Conservation (phyloP, 768 basidiomycete genomes). For the Leccinum obscurum region DNA sequence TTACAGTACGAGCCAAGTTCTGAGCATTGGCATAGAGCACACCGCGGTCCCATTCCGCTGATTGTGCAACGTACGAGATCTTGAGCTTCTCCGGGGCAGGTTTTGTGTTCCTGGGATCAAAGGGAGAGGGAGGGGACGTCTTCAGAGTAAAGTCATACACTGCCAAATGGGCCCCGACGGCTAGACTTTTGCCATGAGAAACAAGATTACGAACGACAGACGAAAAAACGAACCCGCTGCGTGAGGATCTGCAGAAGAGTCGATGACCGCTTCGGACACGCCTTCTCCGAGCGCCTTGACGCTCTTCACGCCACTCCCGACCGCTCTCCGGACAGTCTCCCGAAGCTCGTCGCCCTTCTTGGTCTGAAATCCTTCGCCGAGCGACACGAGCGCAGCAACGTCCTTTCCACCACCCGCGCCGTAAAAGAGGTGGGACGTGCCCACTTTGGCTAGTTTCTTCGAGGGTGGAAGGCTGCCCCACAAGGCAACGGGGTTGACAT, state of each 20-base stretch:
- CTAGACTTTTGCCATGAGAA: slow-evolving; percentile 35
- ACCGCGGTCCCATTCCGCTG: slow-evolving; percentile 70
- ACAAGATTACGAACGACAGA: not conserved
- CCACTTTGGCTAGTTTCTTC: slow-evolving; percentile 56
- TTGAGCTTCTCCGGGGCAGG: slow-evolving; percentile 50
- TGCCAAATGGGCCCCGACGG: slow-evolving; percentile 77
- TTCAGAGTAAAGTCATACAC: slow-evolving; percentile 77
- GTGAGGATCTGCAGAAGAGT: slow-evolving; percentile 68
- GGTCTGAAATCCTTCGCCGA: slow-evolving; percentile 53
- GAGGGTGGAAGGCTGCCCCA: slow-evolving; percentile 52
- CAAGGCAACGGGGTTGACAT: slow-evolving; percentile 47
- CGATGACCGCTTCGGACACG: slow-evolving; percentile 60
- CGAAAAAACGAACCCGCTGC: slow-evolving; percentile 57
- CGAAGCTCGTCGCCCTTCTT: slow-evolving; percentile 49
- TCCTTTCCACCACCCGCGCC: slow-evolving; percentile 42
- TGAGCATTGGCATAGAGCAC: slow-evolving; percentile 73
- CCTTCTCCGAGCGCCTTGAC: slow-evolving; percentile 60
- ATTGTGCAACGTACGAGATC: slow-evolving; percentile 46
- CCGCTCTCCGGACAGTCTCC: slow-evolving; percentile 69
- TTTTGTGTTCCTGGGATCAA: slow-evolving; percentile 60
- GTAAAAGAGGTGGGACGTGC: slow-evolving; percentile 66
- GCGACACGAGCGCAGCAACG: slow-evolving; percentile 55
- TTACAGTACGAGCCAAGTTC: slow-evolving; percentile 76
- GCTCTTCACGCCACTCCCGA: slow-evolving; percentile 73
- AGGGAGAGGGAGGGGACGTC: slow-evolving; percentile 64